Evolutionary conservation across 148 eudicot genomes (phyloP).

Genomic region (Chenopodium suecicum): DNA sequence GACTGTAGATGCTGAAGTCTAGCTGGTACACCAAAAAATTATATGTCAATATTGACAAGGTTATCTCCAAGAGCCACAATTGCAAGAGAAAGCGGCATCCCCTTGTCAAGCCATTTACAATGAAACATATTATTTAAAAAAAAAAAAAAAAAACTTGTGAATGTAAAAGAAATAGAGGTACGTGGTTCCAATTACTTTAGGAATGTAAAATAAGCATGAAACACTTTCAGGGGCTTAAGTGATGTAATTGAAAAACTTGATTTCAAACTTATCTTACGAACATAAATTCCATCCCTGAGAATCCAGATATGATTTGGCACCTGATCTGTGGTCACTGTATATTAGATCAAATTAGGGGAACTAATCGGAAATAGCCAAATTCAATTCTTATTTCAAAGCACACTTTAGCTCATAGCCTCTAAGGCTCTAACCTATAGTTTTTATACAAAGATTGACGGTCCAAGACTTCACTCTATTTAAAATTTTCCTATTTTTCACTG

Average conservation of each 20-base stretch:
- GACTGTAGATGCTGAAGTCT: slow-evolving; percentile 76
- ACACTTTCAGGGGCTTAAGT: neutral
- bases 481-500: neutral
- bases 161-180: neutral
- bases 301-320: neutral
- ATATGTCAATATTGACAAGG: neutral
- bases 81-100: neutral
- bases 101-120: neutral
- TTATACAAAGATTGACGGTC: neutral
- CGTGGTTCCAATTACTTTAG: neutral
- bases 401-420: neutral
- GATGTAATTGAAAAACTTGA: neutral
- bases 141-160: too few relatives aligned
- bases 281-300: neutral
- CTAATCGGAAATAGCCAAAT: neutral
- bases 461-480: neutral
- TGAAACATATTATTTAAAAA: too few relatives aligned
- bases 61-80: slow-evolving; percentile 1
- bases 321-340: neutral
- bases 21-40: slow-evolving; percentile 24
- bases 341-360: neutral
- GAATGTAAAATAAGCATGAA: neutral
- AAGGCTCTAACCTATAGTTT: neutral
- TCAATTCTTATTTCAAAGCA: neutral
- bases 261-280: neutral